Evolutionary conservation across 2,329 filamentous ascomycete species (phyloP), one percentile per base, ranked within the genome.

Genomic region (Annulohypoxylon truncatum): DNA sequence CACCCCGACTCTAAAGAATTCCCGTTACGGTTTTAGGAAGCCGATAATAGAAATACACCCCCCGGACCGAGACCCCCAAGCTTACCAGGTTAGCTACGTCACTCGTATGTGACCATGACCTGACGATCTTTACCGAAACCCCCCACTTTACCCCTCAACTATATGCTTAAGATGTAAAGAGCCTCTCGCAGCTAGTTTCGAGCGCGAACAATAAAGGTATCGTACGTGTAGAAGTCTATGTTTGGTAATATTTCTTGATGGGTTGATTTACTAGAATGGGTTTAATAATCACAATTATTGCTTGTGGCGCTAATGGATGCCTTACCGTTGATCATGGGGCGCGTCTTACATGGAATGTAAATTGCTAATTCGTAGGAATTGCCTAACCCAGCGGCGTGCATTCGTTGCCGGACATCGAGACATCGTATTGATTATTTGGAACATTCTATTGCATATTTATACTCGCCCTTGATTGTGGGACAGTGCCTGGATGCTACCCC

Each of bases 381-480:
- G 63, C 67, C 67, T 69, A 69, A 64, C 67, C 67, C 60, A 69
- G 67, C 67, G 44, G 10, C 53, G 44, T 67, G 67, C 67, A 69
- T 61, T 33, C 33, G 18, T 48, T 31, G 50, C 38, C 55, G 40
- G 46, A 52, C 46, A 52, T 56, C 46, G 56, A 33, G 46, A 52
- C 46, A 52, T 56, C 46, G 56, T 29, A 48, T 47, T 56, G 24
- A 46, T 48, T 26, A 26, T 53, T 55, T 44, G 46, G 66, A 60
- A 63, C 59, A 58, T 60, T 56, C 51, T 60, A 66, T 62, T 66
- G 66, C 66, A 68, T 66, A 59, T 54, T 58, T 48, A 35, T 31
- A 55, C 38, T 24, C 54, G 47, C 18, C 18, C 38, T 28, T 60
- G 52, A 56, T 50, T 52, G 60, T 64, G 60, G 55, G 50, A 67